Evolutionary conservation across 75 land plant species (phyloP).

Genomic region (Isoetes taiwanensis): DNA sequence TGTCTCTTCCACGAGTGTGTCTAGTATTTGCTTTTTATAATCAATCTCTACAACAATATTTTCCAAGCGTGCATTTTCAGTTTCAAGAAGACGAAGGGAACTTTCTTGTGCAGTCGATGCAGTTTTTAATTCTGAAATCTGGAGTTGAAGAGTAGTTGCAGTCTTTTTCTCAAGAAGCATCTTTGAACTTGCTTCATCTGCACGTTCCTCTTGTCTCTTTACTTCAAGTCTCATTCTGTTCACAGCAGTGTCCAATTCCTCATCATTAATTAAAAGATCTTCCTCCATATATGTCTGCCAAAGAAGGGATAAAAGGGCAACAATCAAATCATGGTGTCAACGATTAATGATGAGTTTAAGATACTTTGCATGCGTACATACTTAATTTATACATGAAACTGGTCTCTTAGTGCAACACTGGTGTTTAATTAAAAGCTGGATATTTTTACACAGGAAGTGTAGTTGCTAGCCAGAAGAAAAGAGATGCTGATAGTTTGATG

Average conservation of each 20-base stretch:
- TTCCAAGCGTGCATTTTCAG: background rate
- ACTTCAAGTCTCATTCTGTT: background rate
- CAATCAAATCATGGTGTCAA: no score
- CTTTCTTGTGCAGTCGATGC: background rate
- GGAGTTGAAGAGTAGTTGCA: background rate
- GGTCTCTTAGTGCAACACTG: background rate
- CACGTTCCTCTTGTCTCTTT: background rate
- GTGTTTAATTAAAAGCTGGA: background rate
- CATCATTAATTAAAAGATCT: constrained; percentile 7
- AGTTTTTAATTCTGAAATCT: background rate
- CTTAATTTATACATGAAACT: background rate
- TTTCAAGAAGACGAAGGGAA: background rate
- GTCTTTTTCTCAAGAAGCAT: background rate
- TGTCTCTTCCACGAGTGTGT: background rate
- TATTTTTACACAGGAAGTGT: background rate
- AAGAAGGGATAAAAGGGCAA: no score
- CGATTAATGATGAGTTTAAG: no score
- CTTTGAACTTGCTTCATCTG: background rate
- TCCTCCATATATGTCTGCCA: constrained; percentile 7
- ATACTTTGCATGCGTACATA: no score
- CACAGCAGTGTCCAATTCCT: background rate
- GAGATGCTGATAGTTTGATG: no score
- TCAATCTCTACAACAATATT: constrained; percentile 3
- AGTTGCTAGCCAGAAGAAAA: no score
- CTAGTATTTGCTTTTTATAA: background rate